Evolutionary conservation across 352 stramenopile genomes (phyloP).

Genomic region (Pythium periplocum): DNA sequence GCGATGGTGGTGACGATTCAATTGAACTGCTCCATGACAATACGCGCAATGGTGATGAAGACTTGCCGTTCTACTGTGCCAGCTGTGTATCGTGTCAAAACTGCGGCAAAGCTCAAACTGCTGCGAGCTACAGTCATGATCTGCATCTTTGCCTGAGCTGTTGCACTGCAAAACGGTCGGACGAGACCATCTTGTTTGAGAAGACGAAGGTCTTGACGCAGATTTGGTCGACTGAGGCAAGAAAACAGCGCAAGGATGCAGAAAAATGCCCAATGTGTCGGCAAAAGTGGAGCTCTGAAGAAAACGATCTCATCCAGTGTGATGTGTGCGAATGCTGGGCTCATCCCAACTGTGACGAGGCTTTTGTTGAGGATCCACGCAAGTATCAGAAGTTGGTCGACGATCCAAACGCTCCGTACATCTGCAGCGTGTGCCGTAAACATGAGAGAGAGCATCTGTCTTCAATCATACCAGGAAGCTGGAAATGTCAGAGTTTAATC

Average conservation of each 20-base stretch:
- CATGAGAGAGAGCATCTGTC: conserved; percentile 52
- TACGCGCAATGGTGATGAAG: conserved; percentile 1
- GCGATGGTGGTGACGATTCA: conserved; percentile 13
- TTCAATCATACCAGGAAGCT: conserved; percentile 24
- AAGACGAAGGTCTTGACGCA: conserved; percentile 52
- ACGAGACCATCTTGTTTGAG: conserved; percentile 36
- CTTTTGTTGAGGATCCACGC: conserved; percentile 51
- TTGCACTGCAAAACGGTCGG: conserved; percentile 40
- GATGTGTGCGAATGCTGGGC: conserved; percentile 84
- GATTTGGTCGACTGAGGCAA: conserved; percentile 47
- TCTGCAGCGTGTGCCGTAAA: conserved; percentile 62
- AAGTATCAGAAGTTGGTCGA: conserved; percentile 63
- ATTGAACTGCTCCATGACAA: conserved; percentile 7
- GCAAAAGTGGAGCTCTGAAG: conserved; percentile 58
- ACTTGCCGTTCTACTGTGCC: conserved; percentile 46
- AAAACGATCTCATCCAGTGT: conserved; percentile 85
- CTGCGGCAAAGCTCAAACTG: conserved; percentile 36
- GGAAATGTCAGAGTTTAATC: conserved; percentile 67
- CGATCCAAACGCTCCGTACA: conserved; percentile 63
- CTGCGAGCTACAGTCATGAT: conserved; percentile 65
- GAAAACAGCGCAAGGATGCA: conserved; percentile 47
- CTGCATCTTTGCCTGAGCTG: conserved; percentile 54
- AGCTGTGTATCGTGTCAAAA: conserved; percentile 60
- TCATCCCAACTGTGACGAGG: conserved; percentile 65
- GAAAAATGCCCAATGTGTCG: conserved; percentile 79